phyloP scores from a whole-genome alignment of 768 basidiomycete genomes.

The Suillus placidus region DNA sequence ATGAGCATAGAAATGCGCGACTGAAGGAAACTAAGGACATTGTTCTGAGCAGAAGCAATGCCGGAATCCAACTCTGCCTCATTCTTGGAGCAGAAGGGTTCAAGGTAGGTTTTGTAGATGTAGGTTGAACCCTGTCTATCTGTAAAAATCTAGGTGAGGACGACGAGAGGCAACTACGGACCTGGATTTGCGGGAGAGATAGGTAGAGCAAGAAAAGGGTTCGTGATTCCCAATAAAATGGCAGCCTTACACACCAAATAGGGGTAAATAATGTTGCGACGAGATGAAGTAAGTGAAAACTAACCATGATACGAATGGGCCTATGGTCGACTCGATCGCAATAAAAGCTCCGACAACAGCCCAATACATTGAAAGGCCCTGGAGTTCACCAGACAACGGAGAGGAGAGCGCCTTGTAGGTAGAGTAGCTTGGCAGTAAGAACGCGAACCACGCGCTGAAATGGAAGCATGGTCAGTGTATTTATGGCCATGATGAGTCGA shows the following conservation, averaged over 20 bases:
- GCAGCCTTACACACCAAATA: slow-evolving; percentile 51
- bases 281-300: slow-evolving; percentile 20
- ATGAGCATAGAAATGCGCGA: slow-evolving; percentile 50
- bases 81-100: slow-evolving; percentile 61
- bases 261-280: slow-evolving; percentile 14
- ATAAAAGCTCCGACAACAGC: slow-evolving; percentile 59
- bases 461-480: background rate
- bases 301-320: slow-evolving; percentile 69
- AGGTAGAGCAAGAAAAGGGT: slow-evolving; percentile 70
- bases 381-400: slow-evolving; percentile 55
- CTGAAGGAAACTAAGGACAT: slow-evolving; percentile 57
- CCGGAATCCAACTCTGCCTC: slow-evolving; percentile 63
- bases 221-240: slow-evolving; percentile 77
- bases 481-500: background rate
- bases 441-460: slow-evolving; percentile 72
- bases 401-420: slow-evolving; percentile 69
- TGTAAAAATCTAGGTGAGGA: slow-evolving; percentile 13
- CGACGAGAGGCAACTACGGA: slow-evolving; percentile 27
- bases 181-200: slow-evolving; percentile 71
- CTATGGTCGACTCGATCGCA: slow-evolving; percentile 63
- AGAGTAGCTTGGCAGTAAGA: slow-evolving; percentile 61
- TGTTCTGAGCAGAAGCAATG: slow-evolving; percentile 56
- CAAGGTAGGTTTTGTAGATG: slow-evolving; percentile 60
- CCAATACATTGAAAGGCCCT: slow-evolving; percentile 67
- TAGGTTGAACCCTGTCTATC: slow-evolving; percentile 63